A percentile compares a stretch with the other conserved stretches of the same genome.
These are phyloP conservation scores for Phaeotremella skinneri DNA, from an alignment of 768 basidiomycete species.

Conservation along the genomic window DNA sequence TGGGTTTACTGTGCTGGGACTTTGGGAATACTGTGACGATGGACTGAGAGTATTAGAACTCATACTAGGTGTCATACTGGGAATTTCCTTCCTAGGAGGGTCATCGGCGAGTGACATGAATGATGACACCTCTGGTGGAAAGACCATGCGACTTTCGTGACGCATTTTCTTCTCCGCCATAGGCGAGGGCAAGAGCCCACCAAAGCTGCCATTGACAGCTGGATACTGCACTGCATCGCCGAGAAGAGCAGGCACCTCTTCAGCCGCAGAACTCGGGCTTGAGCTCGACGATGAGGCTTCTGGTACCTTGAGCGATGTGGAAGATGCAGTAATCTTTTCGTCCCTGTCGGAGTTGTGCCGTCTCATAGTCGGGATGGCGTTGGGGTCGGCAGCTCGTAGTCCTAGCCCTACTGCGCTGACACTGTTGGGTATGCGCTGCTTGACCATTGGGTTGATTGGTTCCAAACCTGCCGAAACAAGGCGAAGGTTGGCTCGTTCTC, in stretches of 20 bases:
- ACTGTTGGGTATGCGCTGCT: constrained; percentile 30
- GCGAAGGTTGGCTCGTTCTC: constrained; percentile 60
- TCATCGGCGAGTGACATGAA: constrained; percentile 35
- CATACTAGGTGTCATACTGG: constrained; percentile 9
- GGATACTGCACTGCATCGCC: constrained; percentile 3
- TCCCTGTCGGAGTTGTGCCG: constrained; percentile 43
- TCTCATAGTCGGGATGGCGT: constrained; percentile 22
- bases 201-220: constrained; percentile 17
- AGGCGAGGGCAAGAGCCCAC: constrained; percentile 33
- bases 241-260: constrained; percentile 1
- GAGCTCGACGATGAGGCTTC: background rate
- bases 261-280: background rate
- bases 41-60: constrained; percentile 27
- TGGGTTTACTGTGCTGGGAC: constrained; percentile 15
- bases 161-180: constrained; percentile 30
- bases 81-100: constrained; percentile 17
- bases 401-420: constrained; percentile 34
- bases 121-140: constrained; percentile 37
- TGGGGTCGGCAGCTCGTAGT: constrained; percentile 15
- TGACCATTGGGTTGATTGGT: constrained; percentile 10
- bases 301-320: background rate
- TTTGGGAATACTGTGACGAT: constrained; percentile 35
- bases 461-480: constrained; percentile 30
- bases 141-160: constrained; percentile 37
- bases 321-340: constrained; percentile 13